A percentile compares a stretch with the other conserved stretches of the same genome.
Conservation (phyloP, 2,329 filamentous ascomycete species). For the Scopulariopsis brevicaulis region DNA sequence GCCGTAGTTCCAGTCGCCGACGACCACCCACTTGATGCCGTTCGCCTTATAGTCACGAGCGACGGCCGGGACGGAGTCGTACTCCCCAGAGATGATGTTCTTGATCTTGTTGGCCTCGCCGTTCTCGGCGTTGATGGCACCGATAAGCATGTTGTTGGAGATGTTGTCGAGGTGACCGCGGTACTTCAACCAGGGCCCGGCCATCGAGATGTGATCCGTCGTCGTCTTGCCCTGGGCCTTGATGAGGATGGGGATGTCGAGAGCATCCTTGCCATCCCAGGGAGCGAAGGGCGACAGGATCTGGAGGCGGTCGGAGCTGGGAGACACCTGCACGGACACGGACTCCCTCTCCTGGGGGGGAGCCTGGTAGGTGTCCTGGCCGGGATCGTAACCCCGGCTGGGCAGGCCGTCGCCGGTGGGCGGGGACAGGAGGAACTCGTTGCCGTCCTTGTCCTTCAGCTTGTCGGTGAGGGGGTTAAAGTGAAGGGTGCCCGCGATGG, state of each 20-base stretch:
- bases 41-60: slow-evolving; percentile 98
- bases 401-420: slow-evolving; percentile 79
- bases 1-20: slow-evolving; percentile 99
- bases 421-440: slow-evolving; percentile 79
- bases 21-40: slow-evolving; percentile 90
- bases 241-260: slow-evolving; percentile 81
- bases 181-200: slow-evolving; percentile 96
- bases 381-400: slow-evolving; percentile 72
- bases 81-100: slow-evolving; percentile 77
- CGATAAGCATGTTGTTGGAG: slow-evolving; percentile 99
- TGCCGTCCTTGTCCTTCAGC: slow-evolving; percentile 90
- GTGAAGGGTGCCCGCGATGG: slow-evolving; percentile 70
- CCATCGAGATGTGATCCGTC: slow-evolving; percentile 96
- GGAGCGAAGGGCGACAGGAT: slow-evolving; percentile 73
- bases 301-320: slow-evolving; percentile 88
- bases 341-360: slow-evolving; percentile 67
- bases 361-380: slow-evolving; percentile 90
- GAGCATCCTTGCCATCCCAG: slow-evolving; percentile 89
- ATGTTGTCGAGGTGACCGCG: slow-evolving; percentile 98
- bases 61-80: slow-evolving; percentile 80
- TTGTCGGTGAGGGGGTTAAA: slow-evolving; percentile 94
- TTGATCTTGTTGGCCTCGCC: slow-evolving; percentile 95
- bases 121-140: slow-evolving; percentile 92
- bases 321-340: slow-evolving; percentile 73
- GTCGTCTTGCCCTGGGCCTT: slow-evolving; percentile 96